These are phyloP conservation scores for Quercus dentata DNA, from an alignment of 306 rosid genomes.

Conservation along the genomic window DNA sequence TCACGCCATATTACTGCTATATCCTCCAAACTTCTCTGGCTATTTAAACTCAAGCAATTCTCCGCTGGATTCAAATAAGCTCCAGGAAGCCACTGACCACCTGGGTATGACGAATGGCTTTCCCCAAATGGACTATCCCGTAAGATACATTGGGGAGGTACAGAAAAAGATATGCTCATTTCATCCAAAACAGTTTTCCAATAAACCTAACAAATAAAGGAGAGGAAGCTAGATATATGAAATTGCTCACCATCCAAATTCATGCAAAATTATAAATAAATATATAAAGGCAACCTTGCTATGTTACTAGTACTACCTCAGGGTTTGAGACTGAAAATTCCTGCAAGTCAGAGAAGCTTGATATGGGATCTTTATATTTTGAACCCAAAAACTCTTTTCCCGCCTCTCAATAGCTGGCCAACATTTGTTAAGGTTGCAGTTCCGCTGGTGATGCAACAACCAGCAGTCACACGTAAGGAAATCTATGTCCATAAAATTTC, in stretches of 20 bases:
- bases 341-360: slow-evolving; percentile 76
- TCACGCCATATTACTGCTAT: slow-evolving; percentile 72
- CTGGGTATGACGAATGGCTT: slow-evolving; percentile 37
- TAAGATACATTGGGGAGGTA: slow-evolving; percentile 69
- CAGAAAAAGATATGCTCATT: slow-evolving; percentile 57
- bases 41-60: slow-evolving; percentile 60
- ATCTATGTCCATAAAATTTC: slow-evolving; percentile 1
- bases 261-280: background rate
- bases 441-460: slow-evolving; percentile 44
- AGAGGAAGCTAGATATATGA: slow-evolving; percentile 2
- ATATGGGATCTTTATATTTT: slow-evolving; percentile 70
- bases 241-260: slow-evolving; percentile 5
- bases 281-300: background rate
- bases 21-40: slow-evolving; percentile 62
- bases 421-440: slow-evolving; percentile 58
- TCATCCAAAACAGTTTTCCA: slow-evolving; percentile 77
- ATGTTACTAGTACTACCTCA: slow-evolving; percentile 43
- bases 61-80: slow-evolving; percentile 77
- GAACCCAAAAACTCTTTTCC: slow-evolving; percentile 71
- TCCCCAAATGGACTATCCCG: slow-evolving; percentile 38
- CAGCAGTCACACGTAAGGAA: slow-evolving; percentile 2
- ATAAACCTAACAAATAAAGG: slow-evolving; percentile 50
- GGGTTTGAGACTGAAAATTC: slow-evolving; percentile 78
- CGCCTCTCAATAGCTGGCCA: slow-evolving; percentile 61
- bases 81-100: slow-evolving; percentile 91